These are phyloP conservation scores for Venturia nashicola DNA, from an alignment of 2,329 filamentous ascomycete species.

Conservation along the genomic window DNA sequence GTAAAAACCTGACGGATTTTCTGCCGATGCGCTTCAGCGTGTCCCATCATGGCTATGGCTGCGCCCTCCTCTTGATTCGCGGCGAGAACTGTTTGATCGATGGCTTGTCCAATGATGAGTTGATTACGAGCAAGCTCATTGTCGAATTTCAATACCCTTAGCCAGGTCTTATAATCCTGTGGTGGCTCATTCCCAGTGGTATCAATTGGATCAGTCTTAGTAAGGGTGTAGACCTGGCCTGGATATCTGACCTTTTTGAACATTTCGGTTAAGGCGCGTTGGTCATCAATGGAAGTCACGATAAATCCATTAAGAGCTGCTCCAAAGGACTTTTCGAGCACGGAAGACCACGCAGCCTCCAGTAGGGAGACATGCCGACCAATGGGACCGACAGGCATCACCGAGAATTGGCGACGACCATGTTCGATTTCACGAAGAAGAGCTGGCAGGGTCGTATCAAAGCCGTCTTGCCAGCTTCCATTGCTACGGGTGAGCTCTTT, in stretches of 20 bases:
- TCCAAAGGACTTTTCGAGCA: constrained; percentile 71
- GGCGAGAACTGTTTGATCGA: constrained; percentile 78
- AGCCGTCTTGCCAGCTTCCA: constrained; percentile 3
- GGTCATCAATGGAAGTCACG: constrained; percentile 66
- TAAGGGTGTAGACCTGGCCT: not conserved
- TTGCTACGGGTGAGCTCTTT: not conserved
- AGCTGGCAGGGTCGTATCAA: not conserved
- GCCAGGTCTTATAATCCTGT: constrained; percentile 57
- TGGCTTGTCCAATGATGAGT: constrained; percentile 67
- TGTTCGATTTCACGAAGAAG: constrained; percentile 44
- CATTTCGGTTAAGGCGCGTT: constrained; percentile 51
- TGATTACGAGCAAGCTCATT: constrained; percentile 66
- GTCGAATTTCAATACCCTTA: constrained; percentile 70
- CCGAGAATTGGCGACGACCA: constrained; percentile 51
- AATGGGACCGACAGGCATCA: constrained; percentile 71
- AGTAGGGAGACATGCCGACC: constrained; percentile 65
- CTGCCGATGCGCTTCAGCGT: constrained; percentile 33
- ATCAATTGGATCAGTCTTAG: not conserved
- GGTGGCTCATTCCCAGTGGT: constrained; percentile 49
- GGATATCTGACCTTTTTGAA: constrained; percentile 35
- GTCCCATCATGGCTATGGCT: constrained; percentile 37
- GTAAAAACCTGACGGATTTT: constrained; percentile 35
- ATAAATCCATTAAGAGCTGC: constrained; percentile 61
- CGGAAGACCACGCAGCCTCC: constrained; percentile 70
- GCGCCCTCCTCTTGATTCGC: constrained; percentile 20